Evolutionary conservation across 2,329 filamentous ascomycete genomes (phyloP), one percentile per base, ranked within the genome.

Genomic region (Phialophora expanda): DNA sequence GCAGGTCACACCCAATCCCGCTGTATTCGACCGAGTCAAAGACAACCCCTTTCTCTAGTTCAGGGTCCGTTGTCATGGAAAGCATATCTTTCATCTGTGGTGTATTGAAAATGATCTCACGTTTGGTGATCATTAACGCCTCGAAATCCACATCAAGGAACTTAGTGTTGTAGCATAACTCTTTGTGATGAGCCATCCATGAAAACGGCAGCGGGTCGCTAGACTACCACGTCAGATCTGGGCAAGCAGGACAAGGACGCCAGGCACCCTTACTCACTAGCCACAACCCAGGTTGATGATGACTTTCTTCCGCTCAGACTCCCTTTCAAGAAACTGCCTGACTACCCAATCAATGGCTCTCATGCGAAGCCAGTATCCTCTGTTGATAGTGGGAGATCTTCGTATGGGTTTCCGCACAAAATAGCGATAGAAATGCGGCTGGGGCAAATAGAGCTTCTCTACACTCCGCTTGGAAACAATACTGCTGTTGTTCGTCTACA

Each of bases 391-490:
- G 0, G 94, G 93, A n/a, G 92, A 89, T 56, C 93, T 85, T 66
- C 92, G 84, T 77, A 92, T 89, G 71, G 90, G 90, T 76, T 93
- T 96, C 71, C 86, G 89, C 38, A 96, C 92, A 77, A 97, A 97
- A 75, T 92, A 89, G 55, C 90, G 89, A 72, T 95, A 94, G 80
- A 91, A 96, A 76, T 96, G 90, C 30, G 90, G 86, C 73, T 96
- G 88, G 41, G 89, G 84, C 74, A 91, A 89, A 77, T 97, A 97
- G 14, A 96, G 82, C 72, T 89, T 89, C 75, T 97, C 93, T n/a
- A 97, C 93, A 73, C 92, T 95, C 71, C 93, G 84, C 76, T 97
- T 97, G 14, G 93, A 97, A 17, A 93, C 89, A 71, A 97, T 97
- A 74, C 91, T 96, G 78, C 91, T 94, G 75, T 89, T 93, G 76